A percentile compares a stretch with the other conserved stretches of the same genome.
Conservation (phyloP, 345 rosid species). For the Pseudoturritis turrita region DNA sequence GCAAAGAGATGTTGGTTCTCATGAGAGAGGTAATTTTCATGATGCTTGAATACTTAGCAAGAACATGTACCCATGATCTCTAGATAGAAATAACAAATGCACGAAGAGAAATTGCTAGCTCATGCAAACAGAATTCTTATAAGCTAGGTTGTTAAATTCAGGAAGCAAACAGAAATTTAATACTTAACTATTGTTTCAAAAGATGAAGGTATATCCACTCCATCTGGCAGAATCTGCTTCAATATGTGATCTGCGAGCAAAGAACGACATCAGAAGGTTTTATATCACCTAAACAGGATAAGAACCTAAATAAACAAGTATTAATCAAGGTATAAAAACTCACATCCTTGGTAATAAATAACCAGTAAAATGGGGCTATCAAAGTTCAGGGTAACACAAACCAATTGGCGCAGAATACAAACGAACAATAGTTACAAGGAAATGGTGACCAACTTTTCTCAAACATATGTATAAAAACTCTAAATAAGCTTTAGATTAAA, state of each 20-base stretch:
- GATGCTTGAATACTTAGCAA: neutral
- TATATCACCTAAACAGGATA: constrained; percentile 2
- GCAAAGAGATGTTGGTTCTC: constrained; percentile 18
- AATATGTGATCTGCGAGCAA: constrained; percentile 63
- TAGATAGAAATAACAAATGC: neutral
- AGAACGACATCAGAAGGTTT: constrained; percentile 10
- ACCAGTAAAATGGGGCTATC: neutral
- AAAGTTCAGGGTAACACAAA: neutral
- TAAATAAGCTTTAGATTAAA: neutral
- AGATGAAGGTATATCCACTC: constrained; percentile 89
- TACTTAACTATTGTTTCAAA: constrained; percentile 93
- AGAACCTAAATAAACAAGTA: neutral
- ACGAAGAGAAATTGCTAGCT: neutral
- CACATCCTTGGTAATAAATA: neutral
- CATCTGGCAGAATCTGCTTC: constrained; percentile 85
- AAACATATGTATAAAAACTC: neutral
- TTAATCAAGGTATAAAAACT: neutral
- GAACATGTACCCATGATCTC: neutral
- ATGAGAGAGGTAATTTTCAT: neutral
- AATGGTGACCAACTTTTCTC: neutral
- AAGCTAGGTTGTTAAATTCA: neutral
- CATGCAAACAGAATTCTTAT: neutral
- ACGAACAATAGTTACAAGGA: neutral
- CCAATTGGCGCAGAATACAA: neutral
- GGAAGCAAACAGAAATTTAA: constrained; percentile 18